Conservation (phyloP, 192 early-diverging fungal species). For the Dimargaris verticillata region DNA sequence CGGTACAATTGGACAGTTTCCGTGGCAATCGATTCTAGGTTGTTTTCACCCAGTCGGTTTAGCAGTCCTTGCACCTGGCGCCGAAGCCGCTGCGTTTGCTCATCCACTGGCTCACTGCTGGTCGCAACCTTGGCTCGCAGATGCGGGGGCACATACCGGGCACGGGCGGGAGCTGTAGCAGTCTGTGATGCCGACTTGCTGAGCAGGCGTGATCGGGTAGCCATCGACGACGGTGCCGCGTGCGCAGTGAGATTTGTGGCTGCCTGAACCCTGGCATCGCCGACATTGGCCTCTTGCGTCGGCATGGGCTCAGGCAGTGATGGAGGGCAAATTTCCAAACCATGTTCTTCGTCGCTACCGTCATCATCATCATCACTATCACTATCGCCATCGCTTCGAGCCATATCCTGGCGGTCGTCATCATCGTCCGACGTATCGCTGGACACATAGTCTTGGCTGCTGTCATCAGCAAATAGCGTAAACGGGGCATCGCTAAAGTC, state of each 20-base stretch:
- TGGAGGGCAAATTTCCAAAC: too few relatives aligned
- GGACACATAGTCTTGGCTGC: too few relatives aligned
- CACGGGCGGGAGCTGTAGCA: not conserved
- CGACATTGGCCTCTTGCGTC: too few relatives aligned
- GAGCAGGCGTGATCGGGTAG: constrained; percentile 10
- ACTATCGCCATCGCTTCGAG: too few relatives aligned
- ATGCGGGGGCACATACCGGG: constrained; percentile 89
- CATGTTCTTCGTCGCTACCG: too few relatives aligned
- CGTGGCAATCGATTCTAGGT: constrained; percentile 72
- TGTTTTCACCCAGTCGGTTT: constrained; percentile 77
- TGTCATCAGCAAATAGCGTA: too few relatives aligned
- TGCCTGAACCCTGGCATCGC: constrained; percentile 1
- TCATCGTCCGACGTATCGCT: too few relatives aligned
- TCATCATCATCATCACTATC: too few relatives aligned
- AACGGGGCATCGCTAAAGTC: too few relatives aligned
- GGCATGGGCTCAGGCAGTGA: too few relatives aligned
- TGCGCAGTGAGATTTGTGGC: not conserved
- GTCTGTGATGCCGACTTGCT: constrained; percentile 22
- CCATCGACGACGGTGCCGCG: not conserved
- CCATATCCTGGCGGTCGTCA: too few relatives aligned
- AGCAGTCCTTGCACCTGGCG: constrained; percentile 72
- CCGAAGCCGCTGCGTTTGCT: constrained; percentile 59
- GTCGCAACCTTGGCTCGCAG: constrained; percentile 50
- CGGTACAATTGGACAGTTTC: constrained; percentile 66
- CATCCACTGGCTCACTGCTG: constrained; percentile 32